phyloP scores from a whole-genome alignment of 1,284 basidiomycete genomes.

The Cryptococcus sp. region DNA sequence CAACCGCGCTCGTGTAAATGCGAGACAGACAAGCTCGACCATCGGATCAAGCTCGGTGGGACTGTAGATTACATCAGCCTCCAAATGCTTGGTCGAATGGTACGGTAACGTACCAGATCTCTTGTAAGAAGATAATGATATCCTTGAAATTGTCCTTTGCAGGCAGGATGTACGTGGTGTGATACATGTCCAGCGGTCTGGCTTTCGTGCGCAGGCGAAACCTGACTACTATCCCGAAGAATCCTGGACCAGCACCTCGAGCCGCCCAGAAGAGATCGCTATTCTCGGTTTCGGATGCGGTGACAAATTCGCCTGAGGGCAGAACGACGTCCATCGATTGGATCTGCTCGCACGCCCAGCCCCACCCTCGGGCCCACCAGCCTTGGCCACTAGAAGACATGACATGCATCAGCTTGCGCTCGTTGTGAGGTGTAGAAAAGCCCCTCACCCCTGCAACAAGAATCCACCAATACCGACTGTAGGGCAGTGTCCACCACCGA shows the following conservation, averaged over 20 bases:
- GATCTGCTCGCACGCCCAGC: constrained; percentile 1
- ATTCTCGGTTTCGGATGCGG: neutral
- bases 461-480: neutral
- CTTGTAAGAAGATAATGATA: neutral
- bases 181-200: neutral
- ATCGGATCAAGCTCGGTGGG: neutral
- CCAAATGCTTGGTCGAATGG: neutral
- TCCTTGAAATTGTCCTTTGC: constrained; percentile 1
- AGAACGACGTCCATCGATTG: neutral
- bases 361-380: neutral
- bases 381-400: neutral
- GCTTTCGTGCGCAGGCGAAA: neutral
- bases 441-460: neutral
- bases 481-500: neutral
- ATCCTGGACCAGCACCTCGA: neutral
- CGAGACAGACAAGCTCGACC: neutral
- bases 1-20: neutral
- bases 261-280: constrained; percentile 1
- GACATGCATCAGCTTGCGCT: neutral
- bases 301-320: neutral
- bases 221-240: neutral
- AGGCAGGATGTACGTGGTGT: neutral
- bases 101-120: neutral
- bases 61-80: no score
- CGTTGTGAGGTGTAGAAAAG: neutral